These are phyloP conservation scores for Chamaecyparis obtusa DNA, from an alignment of 75 land plant genomes.

Conservation along the genomic window DNA sequence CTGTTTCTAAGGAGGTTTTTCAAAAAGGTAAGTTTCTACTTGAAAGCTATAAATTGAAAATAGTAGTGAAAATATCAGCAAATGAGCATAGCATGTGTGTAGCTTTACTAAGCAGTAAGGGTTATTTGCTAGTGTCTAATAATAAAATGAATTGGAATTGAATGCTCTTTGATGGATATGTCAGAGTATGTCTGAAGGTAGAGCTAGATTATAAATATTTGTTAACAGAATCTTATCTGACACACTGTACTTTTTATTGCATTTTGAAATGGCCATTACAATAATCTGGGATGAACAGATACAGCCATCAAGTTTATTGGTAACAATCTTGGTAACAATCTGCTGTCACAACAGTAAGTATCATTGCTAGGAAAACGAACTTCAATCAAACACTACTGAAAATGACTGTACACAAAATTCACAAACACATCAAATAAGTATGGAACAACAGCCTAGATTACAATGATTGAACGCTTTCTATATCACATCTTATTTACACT, in stretches of 20 bases:
- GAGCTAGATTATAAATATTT: not conserved
- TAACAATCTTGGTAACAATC: too few species aligned
- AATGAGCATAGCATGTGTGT: not conserved
- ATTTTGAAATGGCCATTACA: not conserved
- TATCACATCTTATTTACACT: slow-evolving; percentile 11
- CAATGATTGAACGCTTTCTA: not conserved
- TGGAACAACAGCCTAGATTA: not conserved
- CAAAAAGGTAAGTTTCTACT: not conserved
- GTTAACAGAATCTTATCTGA: not conserved
- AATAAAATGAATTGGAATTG: not conserved
- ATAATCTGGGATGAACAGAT: not conserved
- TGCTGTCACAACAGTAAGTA: not conserved
- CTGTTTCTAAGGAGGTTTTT: not conserved
- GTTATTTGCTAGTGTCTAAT: not conserved
- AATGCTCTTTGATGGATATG: not conserved
- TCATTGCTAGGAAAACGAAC: not conserved
- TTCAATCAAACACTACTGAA: not conserved
- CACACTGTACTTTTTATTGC: not conserved
- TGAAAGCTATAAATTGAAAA: not conserved
- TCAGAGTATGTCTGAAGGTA: not conserved
- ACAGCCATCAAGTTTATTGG: not conserved
- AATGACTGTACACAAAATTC: not conserved
- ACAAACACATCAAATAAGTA: not conserved
- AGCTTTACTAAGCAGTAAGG: not conserved
- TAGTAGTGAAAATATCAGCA: not conserved